Evolutionary conservation across 495 filamentous ascomycete genomes (phyloP).

Genomic region (Tuber magnatum): DNA sequence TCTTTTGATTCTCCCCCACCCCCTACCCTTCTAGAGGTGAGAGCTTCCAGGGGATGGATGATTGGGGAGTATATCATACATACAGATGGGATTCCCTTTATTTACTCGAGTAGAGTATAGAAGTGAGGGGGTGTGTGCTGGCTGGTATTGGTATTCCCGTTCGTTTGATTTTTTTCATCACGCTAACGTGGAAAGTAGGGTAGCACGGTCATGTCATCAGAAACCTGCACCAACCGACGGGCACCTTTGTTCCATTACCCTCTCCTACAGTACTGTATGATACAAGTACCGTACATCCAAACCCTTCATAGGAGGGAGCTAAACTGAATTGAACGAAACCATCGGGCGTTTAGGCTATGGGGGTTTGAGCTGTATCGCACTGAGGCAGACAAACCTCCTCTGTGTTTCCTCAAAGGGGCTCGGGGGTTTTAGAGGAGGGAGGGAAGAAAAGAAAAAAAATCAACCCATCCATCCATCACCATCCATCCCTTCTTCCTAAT

Average conservation of each 20-base stretch:
- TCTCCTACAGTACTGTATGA: neutral
- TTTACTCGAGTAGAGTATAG: no score
- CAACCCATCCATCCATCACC: neutral
- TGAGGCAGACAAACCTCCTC: neutral
- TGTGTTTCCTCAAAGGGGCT: neutral
- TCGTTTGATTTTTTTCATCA: neutral
- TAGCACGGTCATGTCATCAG: neutral
- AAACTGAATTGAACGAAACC: neutral
- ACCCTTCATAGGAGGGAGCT: neutral
- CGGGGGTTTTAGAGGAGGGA: neutral
- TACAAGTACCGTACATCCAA: no score
- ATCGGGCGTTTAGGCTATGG: neutral
- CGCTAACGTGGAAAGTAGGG: conserved; percentile 1
- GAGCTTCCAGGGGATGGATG: neutral
- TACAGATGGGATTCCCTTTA: neutral
- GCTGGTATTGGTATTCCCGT: neutral
- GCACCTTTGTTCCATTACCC: neutral
- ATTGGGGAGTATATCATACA: neutral
- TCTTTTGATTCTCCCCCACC: neutral
- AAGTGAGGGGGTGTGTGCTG: neutral
- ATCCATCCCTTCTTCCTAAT: neutral
- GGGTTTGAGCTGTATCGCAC: neutral
- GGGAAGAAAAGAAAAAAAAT: neutral
- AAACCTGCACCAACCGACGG: neutral
- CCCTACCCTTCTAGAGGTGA: neutral